Percentiles rank a stretch among this genome's conserved stretches.
Evolutionary conservation across 257 asterid genomes (phyloP).

Genomic region (Solanum rostratum): DNA sequence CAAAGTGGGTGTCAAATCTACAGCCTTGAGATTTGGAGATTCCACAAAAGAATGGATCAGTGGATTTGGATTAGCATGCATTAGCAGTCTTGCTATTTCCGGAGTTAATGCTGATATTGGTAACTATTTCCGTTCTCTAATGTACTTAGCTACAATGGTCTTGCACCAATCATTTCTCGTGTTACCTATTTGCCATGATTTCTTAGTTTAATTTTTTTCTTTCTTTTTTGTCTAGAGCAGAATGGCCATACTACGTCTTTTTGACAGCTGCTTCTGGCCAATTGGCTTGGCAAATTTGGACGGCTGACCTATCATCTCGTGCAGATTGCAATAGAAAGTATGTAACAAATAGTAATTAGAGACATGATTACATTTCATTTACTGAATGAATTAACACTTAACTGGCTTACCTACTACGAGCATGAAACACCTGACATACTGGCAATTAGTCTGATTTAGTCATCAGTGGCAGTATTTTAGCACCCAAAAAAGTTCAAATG

Average conservation of each 20-base stretch:
- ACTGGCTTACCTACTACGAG: neutral
- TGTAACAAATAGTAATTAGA: constrained; percentile 7
- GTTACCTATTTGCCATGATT: neutral
- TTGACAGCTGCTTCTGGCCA: constrained; percentile 56
- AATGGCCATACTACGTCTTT: constrained; percentile 61
- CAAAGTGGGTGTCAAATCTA: constrained; percentile 83
- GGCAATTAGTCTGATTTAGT: neutral
- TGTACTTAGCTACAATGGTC: neutral
- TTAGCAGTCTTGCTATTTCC: constrained; percentile 59
- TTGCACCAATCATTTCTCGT: neutral
- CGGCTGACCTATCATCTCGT: constrained; percentile 58
- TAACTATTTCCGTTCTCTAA: constrained; percentile 3
- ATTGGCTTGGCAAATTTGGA: constrained; percentile 75
- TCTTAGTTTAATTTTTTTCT: neutral
- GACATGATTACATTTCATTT: neutral
- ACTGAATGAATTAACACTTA: neutral
- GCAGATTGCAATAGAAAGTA: constrained; percentile 75
- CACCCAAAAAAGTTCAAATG: neutral
- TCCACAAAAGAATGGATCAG: constrained; percentile 69
- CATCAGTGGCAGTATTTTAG: neutral
- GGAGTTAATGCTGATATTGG: constrained; percentile 73
- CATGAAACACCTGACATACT: neutral
- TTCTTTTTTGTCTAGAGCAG: constrained; percentile 22
- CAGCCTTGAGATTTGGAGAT: constrained; percentile 82
- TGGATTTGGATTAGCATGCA: constrained; percentile 75